Evolutionary conservation across 768 basidiomycete genomes (phyloP).

Genomic region (Sporobolomyces phaffii): DNA sequence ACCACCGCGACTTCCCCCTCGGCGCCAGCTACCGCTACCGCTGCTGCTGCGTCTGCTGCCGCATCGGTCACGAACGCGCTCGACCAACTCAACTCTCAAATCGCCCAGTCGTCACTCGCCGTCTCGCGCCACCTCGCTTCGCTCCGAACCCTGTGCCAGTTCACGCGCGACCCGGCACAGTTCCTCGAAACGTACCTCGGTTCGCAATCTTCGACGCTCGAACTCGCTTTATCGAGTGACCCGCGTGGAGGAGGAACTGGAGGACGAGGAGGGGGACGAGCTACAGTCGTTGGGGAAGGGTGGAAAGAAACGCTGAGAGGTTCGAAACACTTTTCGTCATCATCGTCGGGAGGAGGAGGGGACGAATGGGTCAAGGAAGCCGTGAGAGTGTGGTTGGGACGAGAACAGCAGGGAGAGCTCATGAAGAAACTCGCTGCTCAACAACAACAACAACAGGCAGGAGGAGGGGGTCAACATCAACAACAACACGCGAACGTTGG

Average conservation of each 20-base stretch:
- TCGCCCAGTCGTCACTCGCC: neutral
- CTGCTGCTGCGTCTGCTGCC: too few relatives aligned
- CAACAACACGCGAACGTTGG: too few relatives aligned
- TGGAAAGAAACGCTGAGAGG: neutral
- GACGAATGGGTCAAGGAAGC: slow-evolving; percentile 26
- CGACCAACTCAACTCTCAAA: slow-evolving; percentile 14
- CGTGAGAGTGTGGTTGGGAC: slow-evolving; percentile 3
- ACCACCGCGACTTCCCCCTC: neutral
- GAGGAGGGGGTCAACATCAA: too few relatives aligned
- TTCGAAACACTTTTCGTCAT: neutral
- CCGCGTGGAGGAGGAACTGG: neutral
- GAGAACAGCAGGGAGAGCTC: neutral
- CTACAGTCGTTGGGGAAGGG: neutral
- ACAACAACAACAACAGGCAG: too few relatives aligned
- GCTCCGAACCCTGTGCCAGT: neutral
- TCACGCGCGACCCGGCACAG: slow-evolving; percentile 17
- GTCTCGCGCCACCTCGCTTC: neutral
- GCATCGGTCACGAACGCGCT: slow-evolving; percentile 1
- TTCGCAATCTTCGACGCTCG: neutral
- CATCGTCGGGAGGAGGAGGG: neutral
- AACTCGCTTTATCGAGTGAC: neutral
- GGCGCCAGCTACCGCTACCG: neutral
- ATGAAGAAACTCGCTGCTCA: neutral
- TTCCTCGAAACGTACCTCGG: slow-evolving; percentile 7
- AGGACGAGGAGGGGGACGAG: too few relatives aligned